phyloP scores from a whole-genome alignment of 1,284 basidiomycete genomes.

The Ustilago lituana region DNA sequence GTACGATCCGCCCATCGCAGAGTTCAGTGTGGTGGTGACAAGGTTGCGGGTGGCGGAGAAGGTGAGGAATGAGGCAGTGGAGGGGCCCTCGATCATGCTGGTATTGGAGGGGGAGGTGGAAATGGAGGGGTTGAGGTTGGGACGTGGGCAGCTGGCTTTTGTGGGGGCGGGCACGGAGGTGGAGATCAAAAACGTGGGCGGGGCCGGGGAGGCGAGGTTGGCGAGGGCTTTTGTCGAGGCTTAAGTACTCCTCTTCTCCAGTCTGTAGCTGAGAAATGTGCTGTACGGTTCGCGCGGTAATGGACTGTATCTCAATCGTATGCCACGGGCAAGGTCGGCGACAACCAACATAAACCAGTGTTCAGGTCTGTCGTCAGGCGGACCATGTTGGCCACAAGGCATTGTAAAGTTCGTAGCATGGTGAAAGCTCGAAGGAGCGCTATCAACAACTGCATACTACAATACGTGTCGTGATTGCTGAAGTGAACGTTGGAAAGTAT shows the following conservation, averaged over 20 bases:
- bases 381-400: no score
- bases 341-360: no score
- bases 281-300: no score
- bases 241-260: slow-evolving; percentile 1
- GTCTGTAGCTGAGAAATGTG: not conserved
- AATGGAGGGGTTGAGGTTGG: slow-evolving; percentile 41
- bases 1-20: slow-evolving; percentile 94
- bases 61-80: slow-evolving; percentile 74
- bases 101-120: slow-evolving; percentile 77
- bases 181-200: not conserved
- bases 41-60: slow-evolving; percentile 70
- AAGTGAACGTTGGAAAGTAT: no score
- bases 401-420: no score
- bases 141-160: slow-evolving; percentile 82
- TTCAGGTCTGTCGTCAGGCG: no score
- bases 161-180: slow-evolving; percentile 78
- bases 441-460: no score
- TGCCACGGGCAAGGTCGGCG: no score
- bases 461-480: no score
- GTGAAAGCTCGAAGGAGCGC: no score
- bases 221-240: slow-evolving; percentile 45
- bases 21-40: slow-evolving; percentile 85
- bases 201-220: not conserved
- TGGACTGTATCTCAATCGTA: no score
- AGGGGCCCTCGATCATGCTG: slow-evolving; percentile 86